Evolutionary conservation across 768 basidiomycete genomes (phyloP).

Genomic region (Podaxis pistillaris): DNA sequence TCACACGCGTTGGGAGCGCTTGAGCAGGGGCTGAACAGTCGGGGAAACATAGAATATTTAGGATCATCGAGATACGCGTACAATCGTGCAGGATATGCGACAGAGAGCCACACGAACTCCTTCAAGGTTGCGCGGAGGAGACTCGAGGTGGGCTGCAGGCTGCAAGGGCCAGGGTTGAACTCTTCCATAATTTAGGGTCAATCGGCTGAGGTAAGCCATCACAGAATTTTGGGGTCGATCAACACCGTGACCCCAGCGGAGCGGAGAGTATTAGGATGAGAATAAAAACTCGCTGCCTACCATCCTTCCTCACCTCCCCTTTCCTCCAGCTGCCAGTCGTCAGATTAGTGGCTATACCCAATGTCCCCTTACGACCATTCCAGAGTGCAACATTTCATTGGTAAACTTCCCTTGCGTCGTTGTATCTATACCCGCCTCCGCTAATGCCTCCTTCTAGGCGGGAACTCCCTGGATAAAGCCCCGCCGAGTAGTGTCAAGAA

Average conservation of each 20-base stretch:
- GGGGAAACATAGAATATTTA: neutral
- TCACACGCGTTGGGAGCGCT: neutral
- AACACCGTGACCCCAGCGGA: slow-evolving; percentile 39
- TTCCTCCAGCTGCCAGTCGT: slow-evolving; percentile 18
- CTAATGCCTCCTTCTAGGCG: slow-evolving; percentile 55
- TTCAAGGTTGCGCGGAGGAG: neutral
- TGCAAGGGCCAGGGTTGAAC: neutral
- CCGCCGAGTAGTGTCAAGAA: slow-evolving; percentile 77
- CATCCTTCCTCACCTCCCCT: slow-evolving; percentile 17
- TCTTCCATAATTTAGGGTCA: neutral
- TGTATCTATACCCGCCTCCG: slow-evolving; percentile 7
- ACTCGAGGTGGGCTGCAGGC: neutral
- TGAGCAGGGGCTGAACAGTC: neutral
- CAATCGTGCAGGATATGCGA: neutral
- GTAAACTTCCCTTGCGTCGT: slow-evolving; percentile 24
- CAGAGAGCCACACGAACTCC: neutral
- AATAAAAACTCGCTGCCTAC: slow-evolving; percentile 24
- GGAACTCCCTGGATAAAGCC: slow-evolving; percentile 87
- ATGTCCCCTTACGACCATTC: slow-evolving; percentile 55
- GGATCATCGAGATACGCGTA: neutral
- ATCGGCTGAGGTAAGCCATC: slow-evolving; percentile 30
- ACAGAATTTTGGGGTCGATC: slow-evolving; percentile 46
- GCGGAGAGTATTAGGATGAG: slow-evolving; percentile 16
- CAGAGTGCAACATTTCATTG: slow-evolving; percentile 54
- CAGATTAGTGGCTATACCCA: slow-evolving; percentile 23